These are phyloP conservation scores for Trametes cubensis DNA, from an alignment of 768 basidiomycete genomes.

Conservation along the genomic window DNA sequence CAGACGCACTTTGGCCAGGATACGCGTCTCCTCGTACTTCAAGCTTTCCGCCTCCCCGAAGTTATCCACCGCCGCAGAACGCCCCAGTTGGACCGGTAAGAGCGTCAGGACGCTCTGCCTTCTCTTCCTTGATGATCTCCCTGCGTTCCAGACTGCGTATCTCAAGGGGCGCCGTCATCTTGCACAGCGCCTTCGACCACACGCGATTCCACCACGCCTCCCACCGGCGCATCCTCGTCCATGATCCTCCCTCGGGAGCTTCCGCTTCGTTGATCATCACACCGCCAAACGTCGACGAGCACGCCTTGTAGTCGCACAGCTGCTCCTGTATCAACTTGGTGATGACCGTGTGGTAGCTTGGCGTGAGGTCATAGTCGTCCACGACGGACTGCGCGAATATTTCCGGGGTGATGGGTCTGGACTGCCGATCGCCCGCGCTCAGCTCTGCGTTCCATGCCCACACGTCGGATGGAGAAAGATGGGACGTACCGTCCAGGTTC, in stretches of 20 bases:
- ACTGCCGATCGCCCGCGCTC: neutral
- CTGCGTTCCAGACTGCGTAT: conserved; percentile 44
- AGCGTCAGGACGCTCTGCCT: conserved; percentile 11
- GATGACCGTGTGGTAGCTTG: conserved; percentile 67
- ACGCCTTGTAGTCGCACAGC: conserved; percentile 75
- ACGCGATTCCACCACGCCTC: conserved; percentile 66
- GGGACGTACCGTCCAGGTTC: conserved; percentile 92
- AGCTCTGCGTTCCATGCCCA: neutral
- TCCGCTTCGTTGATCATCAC: conserved; percentile 39
- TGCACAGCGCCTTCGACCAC: conserved; percentile 40
- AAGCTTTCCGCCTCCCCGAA: conserved; percentile 65
- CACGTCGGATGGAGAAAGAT: too few species aligned
- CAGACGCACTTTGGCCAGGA: conserved; percentile 80
- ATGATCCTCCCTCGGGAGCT: conserved; percentile 48
- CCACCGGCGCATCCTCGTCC: conserved; percentile 62
- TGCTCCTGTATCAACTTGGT: conserved; percentile 87
- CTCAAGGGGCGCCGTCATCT: conserved; percentile 35
- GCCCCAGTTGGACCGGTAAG: conserved; percentile 12
- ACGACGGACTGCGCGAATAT: conserved; percentile 87
- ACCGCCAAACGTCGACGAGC: conserved; percentile 56
- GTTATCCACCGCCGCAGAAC: conserved; percentile 55
- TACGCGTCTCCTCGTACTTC: conserved; percentile 84
- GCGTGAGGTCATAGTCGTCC: conserved; percentile 83
- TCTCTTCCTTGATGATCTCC: conserved; percentile 40
- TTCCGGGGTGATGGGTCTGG: conserved; percentile 91